phyloP scores from a whole-genome alignment of 2,329 filamentous ascomycete genomes.

The Sclerotinia sclerotiorum region DNA sequence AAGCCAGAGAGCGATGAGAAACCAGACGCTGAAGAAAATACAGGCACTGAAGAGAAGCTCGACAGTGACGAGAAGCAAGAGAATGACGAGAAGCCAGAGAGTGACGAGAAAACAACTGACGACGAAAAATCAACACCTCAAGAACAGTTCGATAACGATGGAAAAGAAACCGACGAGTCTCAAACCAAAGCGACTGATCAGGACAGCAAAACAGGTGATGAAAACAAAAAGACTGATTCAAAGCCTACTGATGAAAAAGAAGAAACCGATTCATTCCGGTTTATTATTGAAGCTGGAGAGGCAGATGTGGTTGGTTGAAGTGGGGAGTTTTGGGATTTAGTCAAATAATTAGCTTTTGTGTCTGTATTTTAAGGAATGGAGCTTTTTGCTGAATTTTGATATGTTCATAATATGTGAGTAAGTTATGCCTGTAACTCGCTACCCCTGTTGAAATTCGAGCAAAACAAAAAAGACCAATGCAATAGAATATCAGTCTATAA shows the following conservation, averaged over 20 bases:
- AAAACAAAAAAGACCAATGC: background rate
- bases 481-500: no score
- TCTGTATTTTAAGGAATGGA: background rate
- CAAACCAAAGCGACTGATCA: background rate
- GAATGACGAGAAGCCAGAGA: no score
- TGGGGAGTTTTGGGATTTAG: no score
- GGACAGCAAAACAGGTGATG: background rate
- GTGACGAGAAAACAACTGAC: no score
- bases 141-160: background rate
- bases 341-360: background rate
- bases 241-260: background rate
- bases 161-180: background rate
- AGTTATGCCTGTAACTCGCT: background rate
- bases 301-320: background rate
- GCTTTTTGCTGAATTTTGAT: background rate
- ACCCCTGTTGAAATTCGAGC: background rate
- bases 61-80: no score
- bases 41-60: no score
- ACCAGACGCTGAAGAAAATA: no score
- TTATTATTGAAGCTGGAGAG: conserved; percentile 4
- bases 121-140: background rate
- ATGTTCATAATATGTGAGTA: background rate
- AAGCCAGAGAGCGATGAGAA: no score
- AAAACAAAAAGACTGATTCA: background rate
- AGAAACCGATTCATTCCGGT: background rate